Evolutionary conservation across 1,284 basidiomycete species (phyloP).

Genomic region (Phylloboletellus chloephorus): DNA sequence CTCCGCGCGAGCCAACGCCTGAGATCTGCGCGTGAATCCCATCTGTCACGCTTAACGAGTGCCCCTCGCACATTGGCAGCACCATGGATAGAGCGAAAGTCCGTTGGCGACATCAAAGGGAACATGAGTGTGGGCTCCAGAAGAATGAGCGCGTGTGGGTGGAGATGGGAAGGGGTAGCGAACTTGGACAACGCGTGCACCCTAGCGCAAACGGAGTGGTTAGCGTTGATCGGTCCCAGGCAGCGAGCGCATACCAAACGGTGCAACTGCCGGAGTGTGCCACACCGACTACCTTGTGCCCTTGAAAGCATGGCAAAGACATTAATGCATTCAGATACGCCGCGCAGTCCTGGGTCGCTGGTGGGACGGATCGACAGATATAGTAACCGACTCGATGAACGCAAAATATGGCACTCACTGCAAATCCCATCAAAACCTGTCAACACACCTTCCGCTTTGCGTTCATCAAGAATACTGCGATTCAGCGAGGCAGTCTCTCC

Average conservation of each 20-base stretch:
- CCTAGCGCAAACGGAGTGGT: slow-evolving; percentile 9
- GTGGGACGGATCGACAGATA: not conserved
- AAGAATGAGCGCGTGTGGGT: slow-evolving; percentile 21
- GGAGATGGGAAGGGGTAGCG: not conserved
- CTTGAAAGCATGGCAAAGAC: slow-evolving; percentile 19
- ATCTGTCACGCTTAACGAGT: slow-evolving; percentile 22
- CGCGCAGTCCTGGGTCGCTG: slow-evolving; percentile 23
- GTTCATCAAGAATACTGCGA: slow-evolving; percentile 31
- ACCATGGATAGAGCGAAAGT: slow-evolving; percentile 25
- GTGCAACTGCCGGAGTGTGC: slow-evolving; percentile 30
- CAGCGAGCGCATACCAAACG: slow-evolving; percentile 16
- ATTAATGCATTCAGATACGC: slow-evolving; percentile 25
- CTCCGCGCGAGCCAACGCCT: slow-evolving; percentile 17
- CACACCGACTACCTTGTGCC: slow-evolving; percentile 23
- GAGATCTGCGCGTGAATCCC: slow-evolving; percentile 22
- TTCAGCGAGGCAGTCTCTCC: slow-evolving; percentile 49
- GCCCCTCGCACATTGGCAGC: slow-evolving; percentile 28
- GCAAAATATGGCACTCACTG: slow-evolving; percentile 17
- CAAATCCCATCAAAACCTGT: slow-evolving; percentile 14
- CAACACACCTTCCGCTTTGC: slow-evolving; percentile 17
- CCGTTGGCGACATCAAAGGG: slow-evolving; percentile 22
- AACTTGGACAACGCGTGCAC: slow-evolving; percentile 22
- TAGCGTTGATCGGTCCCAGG: not conserved
- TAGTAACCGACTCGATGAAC: not conserved
- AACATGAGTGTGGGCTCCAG: slow-evolving; percentile 33